Conservation (phyloP, 1,284 basidiomycete species). For the Ceratobasidium sp. region DNA sequence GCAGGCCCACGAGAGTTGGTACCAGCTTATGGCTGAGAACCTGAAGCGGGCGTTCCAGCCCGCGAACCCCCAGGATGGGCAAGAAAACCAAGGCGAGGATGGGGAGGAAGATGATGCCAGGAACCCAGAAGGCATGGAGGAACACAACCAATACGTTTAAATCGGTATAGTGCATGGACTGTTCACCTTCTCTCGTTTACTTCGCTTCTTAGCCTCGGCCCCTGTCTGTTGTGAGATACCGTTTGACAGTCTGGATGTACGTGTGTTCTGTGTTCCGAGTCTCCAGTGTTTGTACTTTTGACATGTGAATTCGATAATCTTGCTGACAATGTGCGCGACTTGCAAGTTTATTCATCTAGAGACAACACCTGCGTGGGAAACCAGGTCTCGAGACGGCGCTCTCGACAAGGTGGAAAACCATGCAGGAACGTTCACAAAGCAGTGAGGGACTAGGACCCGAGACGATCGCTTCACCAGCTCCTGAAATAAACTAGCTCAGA, state of each 20-base stretch:
- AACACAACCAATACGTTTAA: conserved; percentile 27
- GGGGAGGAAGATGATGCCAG: conserved; percentile 12
- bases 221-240: neutral
- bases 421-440: too few species aligned
- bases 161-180: neutral
- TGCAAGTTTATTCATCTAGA: too few species aligned
- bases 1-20: conserved; percentile 38
- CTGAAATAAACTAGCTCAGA: too few species aligned
- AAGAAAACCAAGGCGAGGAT: conserved; percentile 20
- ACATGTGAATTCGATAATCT: neutral
- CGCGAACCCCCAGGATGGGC: conserved; percentile 9
- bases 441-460: too few species aligned
- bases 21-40: conserved; percentile 39
- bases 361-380: too few species aligned
- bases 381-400: too few species aligned
- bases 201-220: too few species aligned
- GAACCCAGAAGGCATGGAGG: conserved; percentile 19
- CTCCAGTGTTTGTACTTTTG: neutral
- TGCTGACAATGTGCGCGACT: neutral
- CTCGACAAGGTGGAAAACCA: too few species aligned
- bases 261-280: conserved; percentile 8
- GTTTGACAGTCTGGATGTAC: neutral
- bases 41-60: conserved; percentile 25
- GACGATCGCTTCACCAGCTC: too few species aligned
- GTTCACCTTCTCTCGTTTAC: neutral